Evolutionary conservation across 2,329 filamentous ascomycete species (phyloP), one percentile per base, ranked within the genome.

Genomic region (Triangularia setosa): DNA sequence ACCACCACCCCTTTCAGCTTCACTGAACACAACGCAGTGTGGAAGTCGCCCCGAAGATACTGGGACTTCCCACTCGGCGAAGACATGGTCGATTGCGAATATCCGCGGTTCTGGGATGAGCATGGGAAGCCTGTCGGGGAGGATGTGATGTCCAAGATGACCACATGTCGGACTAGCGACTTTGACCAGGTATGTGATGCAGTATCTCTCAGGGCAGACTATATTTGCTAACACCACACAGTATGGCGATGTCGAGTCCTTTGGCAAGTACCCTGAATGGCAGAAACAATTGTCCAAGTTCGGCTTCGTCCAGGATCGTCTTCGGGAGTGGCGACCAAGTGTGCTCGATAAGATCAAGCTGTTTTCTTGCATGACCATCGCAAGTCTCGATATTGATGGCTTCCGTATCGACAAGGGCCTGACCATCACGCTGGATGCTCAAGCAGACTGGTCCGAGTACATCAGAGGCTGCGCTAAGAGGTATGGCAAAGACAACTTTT

Each of bases 351-450:
- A 84, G 70, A 77, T 89, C 65, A 82, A 83, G 67, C 81, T 82
- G 56, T 86, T 88, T 69, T 87, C 85, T 1, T 89, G 87, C 73
- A 84, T 88, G 73, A 80, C 84, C 48, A 87, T 89, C 62, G 75
- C 79, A 21, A 83, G 82, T 65, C 79, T 89, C 18, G 87, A 89
- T 70, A 84, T 89, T 62, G 87, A 89, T 70, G 87, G 86, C 0
- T 87, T 87, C 70, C 82, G 87, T 58, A 86, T 87, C 73, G 87
- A 89, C 74, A 89, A 89, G 73, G 87, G 84, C 2, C 82, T 84
- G n/a, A 85, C 87, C 68, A 81, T 84, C 16, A 87, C 86, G 0
- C 80, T 87, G 7, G 87, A 88, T 71, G 80, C 85, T 1, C 78
- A 86, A 64, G 85, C 80, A 14, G 81, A 85, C 56, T 88, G 85